phyloP scores from a whole-genome alignment of 305 asterid species.

The Rubia tinctorum region DNA sequence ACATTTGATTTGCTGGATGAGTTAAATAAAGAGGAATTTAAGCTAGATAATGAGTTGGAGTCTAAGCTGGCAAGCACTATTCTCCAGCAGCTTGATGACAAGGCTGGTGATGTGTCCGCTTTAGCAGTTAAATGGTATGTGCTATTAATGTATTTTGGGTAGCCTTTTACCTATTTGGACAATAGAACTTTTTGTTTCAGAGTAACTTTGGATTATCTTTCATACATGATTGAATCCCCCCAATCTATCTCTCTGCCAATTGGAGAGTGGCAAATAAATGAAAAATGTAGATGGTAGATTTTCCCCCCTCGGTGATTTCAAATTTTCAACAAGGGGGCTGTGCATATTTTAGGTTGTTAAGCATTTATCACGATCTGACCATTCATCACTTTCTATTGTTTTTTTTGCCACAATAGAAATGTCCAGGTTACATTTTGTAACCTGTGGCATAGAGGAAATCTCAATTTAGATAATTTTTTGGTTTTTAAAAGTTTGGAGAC shows the following conservation, averaged over 20 bases:
- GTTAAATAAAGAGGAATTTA: slow-evolving; percentile 86
- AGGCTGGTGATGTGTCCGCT: slow-evolving; percentile 98
- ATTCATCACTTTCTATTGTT: no score
- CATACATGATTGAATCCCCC: neutral
- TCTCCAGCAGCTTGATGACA: slow-evolving; percentile 96
- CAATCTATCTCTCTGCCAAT: neutral
- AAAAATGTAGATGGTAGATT: neutral
- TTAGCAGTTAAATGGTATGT: slow-evolving; percentile 93
- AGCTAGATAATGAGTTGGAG: slow-evolving; percentile 80
- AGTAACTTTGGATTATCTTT: neutral
- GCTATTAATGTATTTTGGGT: neutral
- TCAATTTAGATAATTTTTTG: neutral
- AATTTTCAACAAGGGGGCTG: neutral
- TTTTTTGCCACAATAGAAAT: neutral
- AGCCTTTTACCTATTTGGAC: neutral
- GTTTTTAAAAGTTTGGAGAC: neutral
- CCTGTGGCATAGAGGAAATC: neutral
- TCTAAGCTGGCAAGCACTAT: slow-evolving; percentile 70
- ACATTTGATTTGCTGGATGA: slow-evolving; percentile 96
- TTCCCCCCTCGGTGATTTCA: no score
- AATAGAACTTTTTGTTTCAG: neutral
- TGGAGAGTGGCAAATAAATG: neutral
- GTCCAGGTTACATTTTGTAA: neutral
- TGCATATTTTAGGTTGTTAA: neutral
- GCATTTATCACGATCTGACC: neutral